Conservation (phyloP, 1,139 yeast species). For the Zygosaccharomyces sapae region DNA sequence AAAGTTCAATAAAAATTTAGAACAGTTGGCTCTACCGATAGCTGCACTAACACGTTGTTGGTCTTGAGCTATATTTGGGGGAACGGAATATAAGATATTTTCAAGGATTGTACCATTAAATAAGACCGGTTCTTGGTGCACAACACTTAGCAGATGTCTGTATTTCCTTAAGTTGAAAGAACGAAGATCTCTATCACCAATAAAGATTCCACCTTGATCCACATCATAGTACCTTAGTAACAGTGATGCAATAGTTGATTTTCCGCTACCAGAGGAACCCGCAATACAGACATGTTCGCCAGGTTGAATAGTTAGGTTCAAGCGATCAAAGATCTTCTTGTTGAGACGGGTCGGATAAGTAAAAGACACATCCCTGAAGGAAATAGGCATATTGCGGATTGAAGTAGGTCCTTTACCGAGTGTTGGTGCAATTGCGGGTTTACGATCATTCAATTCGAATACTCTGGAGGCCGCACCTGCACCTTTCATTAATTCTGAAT, state of each 20-base stretch:
- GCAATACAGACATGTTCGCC: conserved; percentile 85
- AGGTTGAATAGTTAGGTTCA: conserved; percentile 55
- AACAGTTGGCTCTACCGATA: conserved; percentile 61
- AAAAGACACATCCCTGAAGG: conserved; percentile 63
- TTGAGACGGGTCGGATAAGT: conserved; percentile 87
- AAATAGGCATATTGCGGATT: conserved; percentile 48
- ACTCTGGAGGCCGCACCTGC: conserved; percentile 94
- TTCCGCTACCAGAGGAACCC: conserved; percentile 91
- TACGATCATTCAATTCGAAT: conserved; percentile 78
- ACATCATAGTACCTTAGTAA: conserved; percentile 65
- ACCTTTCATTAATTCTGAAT: conserved; percentile 93
- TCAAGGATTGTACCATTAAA: conserved; percentile 76
- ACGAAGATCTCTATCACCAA: conserved; percentile 64
- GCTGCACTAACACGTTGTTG: conserved; percentile 26
- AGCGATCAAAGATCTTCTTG: conserved; percentile 61
- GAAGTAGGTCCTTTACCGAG: conserved; percentile 41
- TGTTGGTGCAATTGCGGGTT: conserved; percentile 66
- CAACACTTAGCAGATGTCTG: conserved; percentile 73
- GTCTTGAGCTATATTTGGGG: conserved; percentile 46
- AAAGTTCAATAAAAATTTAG: conserved; percentile 59
- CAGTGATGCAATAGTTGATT: conserved; percentile 75
- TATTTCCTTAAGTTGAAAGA: conserved; percentile 68
- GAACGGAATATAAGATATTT: conserved; percentile 68
- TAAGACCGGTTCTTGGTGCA: conserved; percentile 83
- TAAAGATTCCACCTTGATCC: conserved; percentile 55